Evolutionary conservation across 345 rosid genomes (phyloP), one percentile per base, ranked within the genome.

Genomic region (Triadica sebifera): DNA sequence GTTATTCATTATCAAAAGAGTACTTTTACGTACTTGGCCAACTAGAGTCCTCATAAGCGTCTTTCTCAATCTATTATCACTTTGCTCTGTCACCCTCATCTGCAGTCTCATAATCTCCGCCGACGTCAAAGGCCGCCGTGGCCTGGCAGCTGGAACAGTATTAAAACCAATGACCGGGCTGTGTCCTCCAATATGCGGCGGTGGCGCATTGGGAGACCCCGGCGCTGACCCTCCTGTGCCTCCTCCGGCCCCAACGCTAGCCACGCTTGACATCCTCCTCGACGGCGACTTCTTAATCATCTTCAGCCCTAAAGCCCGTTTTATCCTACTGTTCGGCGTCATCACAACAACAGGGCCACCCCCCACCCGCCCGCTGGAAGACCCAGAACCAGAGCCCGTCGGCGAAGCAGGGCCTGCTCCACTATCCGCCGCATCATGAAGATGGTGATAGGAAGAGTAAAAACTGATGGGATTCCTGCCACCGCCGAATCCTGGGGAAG

Each of bases 71-170:
- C 98, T 75, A 69, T 82, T 89, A 71, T 95, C 99, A 62, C 93
- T 89, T 47, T 88, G 94, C 83, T 95, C 99, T 29, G 94, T 89
- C 38, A 95, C 98, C 81, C 84, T 77, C 98, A 94, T 92, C 69
- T 94, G 99, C 70, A 87, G 85, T 81, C 97, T 89, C 97, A 94
- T 92, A 47, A 94, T 88, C 89, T 94, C 98, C 0, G 97, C 98
- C 13, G 95, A 91, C 2, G 98, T 92, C 62, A 91, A 38, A 15
- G 95, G 98, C 50, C 98, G 73, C 73, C 89, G 79, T 0, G 93
- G 88, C 63, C 95, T 85, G 34, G 81, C 45, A 12, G 80, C 65
- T 0, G 76, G 84, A 34, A 84, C 74, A 9, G 93, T 91, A 52
- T 79, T 72, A 78, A 83, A 86, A 41, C 81, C 85, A 0, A 66